These are phyloP conservation scores for Neonectria ditissima DNA, from an alignment of 2,329 filamentous ascomycete species.

Conservation along the genomic window DNA sequence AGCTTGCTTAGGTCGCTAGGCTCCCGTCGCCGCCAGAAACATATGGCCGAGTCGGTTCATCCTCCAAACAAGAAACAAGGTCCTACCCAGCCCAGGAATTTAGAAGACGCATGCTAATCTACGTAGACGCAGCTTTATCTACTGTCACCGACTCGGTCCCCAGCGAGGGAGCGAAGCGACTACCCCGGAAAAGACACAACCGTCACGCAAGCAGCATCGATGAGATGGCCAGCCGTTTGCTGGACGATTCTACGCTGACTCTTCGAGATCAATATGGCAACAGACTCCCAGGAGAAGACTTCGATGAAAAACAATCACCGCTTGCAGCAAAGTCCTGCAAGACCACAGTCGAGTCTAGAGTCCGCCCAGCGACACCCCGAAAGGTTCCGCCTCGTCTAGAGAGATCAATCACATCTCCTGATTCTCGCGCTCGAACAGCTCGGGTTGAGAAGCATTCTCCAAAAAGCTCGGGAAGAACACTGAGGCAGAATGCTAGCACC, in stretches of 20 bases:
- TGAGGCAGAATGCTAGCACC: constrained; percentile 33
- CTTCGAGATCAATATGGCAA: constrained; percentile 17
- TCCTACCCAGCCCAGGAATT: constrained; percentile 17
- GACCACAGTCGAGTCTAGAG: constrained; percentile 10
- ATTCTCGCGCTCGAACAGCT: constrained; percentile 12
- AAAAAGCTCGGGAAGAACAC: constrained; percentile 14
- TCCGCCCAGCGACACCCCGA: constrained; percentile 10
- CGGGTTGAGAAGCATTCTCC: constrained; percentile 30
- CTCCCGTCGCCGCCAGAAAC: constrained; percentile 43
- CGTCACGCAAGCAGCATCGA: constrained; percentile 34
- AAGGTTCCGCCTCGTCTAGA: constrained; percentile 27
- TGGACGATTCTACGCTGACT: constrained; percentile 41
- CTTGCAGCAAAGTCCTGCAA: background rate
- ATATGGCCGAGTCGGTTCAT: constrained; percentile 29
- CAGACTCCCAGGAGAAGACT: background rate
- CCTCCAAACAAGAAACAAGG: constrained; percentile 30
- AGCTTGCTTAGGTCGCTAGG: constrained; percentile 45
- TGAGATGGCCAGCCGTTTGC: constrained; percentile 47
- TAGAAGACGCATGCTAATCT: background rate
- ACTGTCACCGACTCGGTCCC: background rate
- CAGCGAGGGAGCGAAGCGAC: constrained; percentile 23
- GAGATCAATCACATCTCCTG: constrained; percentile 4
- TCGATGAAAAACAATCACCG: background rate
- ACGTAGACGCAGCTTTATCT: constrained; percentile 10
- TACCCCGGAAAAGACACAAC: constrained; percentile 25